Evolutionary conservation across 176 grass and related monocot species (phyloP).

Genomic region (Phragmites australis): DNA sequence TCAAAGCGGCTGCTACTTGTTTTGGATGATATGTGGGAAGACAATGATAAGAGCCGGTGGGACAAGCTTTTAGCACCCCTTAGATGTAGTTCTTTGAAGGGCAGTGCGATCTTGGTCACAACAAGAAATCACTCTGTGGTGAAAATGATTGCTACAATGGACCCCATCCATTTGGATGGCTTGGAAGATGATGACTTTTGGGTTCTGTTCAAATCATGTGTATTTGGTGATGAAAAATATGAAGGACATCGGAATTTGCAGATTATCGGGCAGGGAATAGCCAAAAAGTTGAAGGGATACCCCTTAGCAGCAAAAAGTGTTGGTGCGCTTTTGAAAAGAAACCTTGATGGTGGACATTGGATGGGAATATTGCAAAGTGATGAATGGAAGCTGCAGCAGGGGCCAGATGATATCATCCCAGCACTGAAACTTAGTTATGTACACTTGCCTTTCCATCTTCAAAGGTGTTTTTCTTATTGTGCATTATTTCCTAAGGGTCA

Average conservation of each 20-base stretch:
- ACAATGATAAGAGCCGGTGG: not conserved
- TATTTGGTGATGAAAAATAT: conserved; percentile 3
- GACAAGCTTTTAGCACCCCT: not conserved
- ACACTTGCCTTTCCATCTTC: conserved; percentile 15
- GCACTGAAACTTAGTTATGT: conserved; percentile 9
- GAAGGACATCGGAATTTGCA: not conserved
- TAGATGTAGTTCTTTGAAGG: not conserved
- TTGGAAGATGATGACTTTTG: conserved; percentile 12
- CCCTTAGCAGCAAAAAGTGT: conserved; percentile 37
- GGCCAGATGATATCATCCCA: conserved; percentile 10
- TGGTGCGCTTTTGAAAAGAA: not conserved
- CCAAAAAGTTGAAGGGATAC: conserved; percentile 18
- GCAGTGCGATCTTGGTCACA: conserved; percentile 10
- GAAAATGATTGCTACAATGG: not conserved
- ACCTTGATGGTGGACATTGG: conserved; percentile 28
- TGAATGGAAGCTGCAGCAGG: conserved; percentile 18
- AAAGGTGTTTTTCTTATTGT: conserved; percentile 16
- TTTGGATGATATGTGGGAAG: conserved; percentile 19
- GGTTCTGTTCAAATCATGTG: conserved; percentile 10
- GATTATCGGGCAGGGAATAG: conserved; percentile 5
- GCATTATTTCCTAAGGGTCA: conserved; percentile 14
- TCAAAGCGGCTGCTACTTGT: conserved; percentile 3
- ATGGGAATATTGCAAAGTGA: conserved; percentile 10
- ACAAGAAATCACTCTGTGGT: not conserved
- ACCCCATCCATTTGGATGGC: not conserved